Evolutionary conservation across 1,139 yeast genomes (phyloP).

Genomic region (Hyphopichia pseudoburtonii): DNA sequence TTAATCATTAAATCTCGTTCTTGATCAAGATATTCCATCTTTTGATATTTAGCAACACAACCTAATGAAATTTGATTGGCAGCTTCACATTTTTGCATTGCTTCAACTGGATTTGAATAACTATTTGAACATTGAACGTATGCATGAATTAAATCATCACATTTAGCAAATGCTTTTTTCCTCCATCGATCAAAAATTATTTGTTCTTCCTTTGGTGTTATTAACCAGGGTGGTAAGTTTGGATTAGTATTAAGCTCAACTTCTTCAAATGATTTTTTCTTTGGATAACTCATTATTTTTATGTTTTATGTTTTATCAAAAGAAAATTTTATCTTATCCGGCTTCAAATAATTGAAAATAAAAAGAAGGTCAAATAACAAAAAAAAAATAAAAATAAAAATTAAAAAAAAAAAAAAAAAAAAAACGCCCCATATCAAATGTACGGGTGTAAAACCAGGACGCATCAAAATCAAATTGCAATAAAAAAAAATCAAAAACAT

Average conservation of each 20-base stretch:
- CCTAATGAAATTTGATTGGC: conserved; percentile 31
- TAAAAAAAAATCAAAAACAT: no score
- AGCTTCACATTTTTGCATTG: conserved; percentile 53
- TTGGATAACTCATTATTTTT: conserved; percentile 13
- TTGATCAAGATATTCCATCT: conserved; percentile 64
- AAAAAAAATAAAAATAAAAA: background rate
- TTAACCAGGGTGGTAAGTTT: conserved; percentile 74
- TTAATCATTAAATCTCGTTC: conserved; percentile 66
- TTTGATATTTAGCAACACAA: conserved; percentile 71
- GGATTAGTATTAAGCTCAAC: conserved; percentile 46
- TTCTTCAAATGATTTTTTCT: conserved; percentile 39
- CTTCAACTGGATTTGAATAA: conserved; percentile 51
- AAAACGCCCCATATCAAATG: background rate
- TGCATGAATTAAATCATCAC: conserved; percentile 64
- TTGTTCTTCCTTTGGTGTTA: conserved; percentile 84
- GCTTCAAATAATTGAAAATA: no score
- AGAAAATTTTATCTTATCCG: background rate
- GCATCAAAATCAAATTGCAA: no score
- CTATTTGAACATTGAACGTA: conserved; percentile 43
- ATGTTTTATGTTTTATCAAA: background rate
- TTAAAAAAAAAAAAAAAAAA: background rate
- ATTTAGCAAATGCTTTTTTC: conserved; percentile 65
- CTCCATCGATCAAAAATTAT: conserved; percentile 78
- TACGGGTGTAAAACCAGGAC: background rate
- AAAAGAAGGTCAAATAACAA: background rate